Base-by-base conservation (phyloP, 495 filamentous ascomycete species). In the Hyaloscypha finlandica region DNA sequence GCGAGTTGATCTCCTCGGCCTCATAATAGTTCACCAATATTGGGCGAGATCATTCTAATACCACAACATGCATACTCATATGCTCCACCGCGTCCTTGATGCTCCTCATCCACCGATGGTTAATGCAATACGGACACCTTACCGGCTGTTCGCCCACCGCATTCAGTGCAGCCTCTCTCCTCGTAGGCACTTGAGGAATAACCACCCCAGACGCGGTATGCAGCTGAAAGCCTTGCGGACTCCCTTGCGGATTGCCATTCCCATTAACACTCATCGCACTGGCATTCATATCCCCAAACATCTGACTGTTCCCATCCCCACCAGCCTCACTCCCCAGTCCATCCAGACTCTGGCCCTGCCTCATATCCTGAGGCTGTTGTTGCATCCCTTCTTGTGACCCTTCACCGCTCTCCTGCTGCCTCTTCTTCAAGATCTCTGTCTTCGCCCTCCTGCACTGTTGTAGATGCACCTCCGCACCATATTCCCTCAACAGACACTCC, bases 41-140 rank as follows among this genome's bases (percentile, higher is more conserved):
- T 4, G 16, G 16, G 6, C 42, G 16, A 4, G 11, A 16, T 48
- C 6, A 48, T 19, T 48, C 42, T 12, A 48, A 85, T 52, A 86
- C 82, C 58, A 84, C 77, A 16, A 86, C 84, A 62, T 86, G 84
- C 35, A 81, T 85, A 55, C 80, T 82, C 83, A 86, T 80, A 66
- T 86, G 84, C 74, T 86, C 83, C 2, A 86, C 84, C 14, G 84
- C 83, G 72, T 85, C 84, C 74, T 85, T 84, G 48, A 86, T 81
- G 16, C 75, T 84, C 42, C 81, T 77, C 67, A 86, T 81, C 83
- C 84, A 83, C 8, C 83, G 76, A 74, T 82, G 81, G 66, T 86
- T 86, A 29, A 85, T 75, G 65, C 84, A 86, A 69, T 83, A 86
- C 6, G 84, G 84, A 58, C 84, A 86, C 30, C 82, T 76, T 0